Evolutionary conservation across 2,329 filamentous ascomycete genomes (phyloP).

Genomic region (Botryotinia convoluta): DNA sequence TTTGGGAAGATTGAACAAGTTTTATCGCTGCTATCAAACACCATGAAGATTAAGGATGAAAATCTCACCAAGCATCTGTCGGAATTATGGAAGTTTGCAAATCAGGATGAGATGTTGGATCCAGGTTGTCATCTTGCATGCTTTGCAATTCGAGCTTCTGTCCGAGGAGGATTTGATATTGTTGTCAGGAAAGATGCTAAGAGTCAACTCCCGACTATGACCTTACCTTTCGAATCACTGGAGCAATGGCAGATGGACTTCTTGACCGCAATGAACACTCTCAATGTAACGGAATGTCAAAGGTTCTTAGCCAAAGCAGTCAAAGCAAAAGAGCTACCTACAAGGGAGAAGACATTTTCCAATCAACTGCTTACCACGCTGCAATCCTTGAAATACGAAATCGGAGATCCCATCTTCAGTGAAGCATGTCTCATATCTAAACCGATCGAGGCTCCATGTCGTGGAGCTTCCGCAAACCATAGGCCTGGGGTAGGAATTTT

Average conservation of each 20-base stretch:
- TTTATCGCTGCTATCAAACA: slow-evolving; percentile 63
- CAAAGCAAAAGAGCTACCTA: slow-evolving; percentile 40
- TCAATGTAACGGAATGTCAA: slow-evolving; percentile 48
- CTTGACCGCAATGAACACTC: slow-evolving; percentile 43
- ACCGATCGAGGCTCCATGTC: slow-evolving; percentile 45
- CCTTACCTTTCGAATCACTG: slow-evolving; percentile 52
- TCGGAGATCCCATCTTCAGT: slow-evolving; percentile 46
- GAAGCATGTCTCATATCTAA: slow-evolving; percentile 47
- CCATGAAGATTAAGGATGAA: slow-evolving; percentile 67
- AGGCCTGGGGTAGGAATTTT: slow-evolving; percentile 41
- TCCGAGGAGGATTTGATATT: slow-evolving; percentile 43
- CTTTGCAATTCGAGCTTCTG: slow-evolving; percentile 53
- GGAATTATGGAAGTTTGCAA: slow-evolving; percentile 61
- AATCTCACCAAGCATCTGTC: slow-evolving; percentile 61
- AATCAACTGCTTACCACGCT: slow-evolving; percentile 46
- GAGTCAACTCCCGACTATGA: slow-evolving; percentile 60
- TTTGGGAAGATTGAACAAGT: slow-evolving; percentile 72
- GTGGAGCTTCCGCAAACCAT: slow-evolving; percentile 30
- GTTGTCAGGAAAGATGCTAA: slow-evolving; percentile 44
- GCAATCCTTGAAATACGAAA: slow-evolving; percentile 41
- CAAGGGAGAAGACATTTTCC: slow-evolving; percentile 46
- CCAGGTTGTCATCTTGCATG: slow-evolving; percentile 57
- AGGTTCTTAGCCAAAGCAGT: slow-evolving; percentile 38
- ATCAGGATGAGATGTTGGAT: slow-evolving; percentile 46
- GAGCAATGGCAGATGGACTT: slow-evolving; percentile 55